A percentile compares a stretch with the other conserved stretches of the same genome.
Evolutionary conservation across 1,139 yeast species (phyloP).

Genomic region (Geotrichum aggregatum): DNA sequence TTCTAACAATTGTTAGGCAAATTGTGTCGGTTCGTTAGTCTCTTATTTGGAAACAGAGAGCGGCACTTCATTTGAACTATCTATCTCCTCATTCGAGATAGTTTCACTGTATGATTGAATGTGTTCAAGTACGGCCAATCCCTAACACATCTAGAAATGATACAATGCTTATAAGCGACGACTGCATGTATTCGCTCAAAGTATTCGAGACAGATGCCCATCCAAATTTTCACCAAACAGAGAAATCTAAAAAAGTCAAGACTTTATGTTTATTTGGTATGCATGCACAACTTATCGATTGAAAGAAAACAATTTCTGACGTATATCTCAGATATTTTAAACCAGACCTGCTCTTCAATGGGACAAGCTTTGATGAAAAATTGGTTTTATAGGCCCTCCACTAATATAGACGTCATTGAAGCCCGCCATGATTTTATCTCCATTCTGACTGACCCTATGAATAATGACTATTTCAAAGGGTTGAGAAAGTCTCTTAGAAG

Average conservation of each 20-base stretch:
- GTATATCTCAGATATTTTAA: conserved; percentile 20
- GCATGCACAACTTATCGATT: conserved; percentile 2
- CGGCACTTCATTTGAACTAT: conserved; percentile 8
- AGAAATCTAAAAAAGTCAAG: conserved; percentile 12
- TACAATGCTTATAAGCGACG: conserved; percentile 39
- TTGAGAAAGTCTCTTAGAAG: conserved; percentile 28
- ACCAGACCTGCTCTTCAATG: conserved; percentile 34
- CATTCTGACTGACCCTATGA: conserved; percentile 27
- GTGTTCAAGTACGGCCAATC: not conserved
- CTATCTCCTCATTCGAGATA: conserved; percentile 13
- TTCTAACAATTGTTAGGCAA: conserved; percentile 10
- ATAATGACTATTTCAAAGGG: conserved; percentile 24
- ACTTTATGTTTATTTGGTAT: conserved; percentile 26
- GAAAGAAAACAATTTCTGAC: not conserved
- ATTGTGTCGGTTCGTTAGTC: conserved; percentile 19
- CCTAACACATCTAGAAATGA: conserved; percentile 13
- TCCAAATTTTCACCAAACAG: conserved; percentile 23
- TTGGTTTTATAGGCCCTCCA: conserved; percentile 41
- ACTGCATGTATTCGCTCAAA: conserved; percentile 38
- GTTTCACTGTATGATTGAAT: conserved; percentile 9
- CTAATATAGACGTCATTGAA: conserved; percentile 30
- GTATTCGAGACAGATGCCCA: conserved; percentile 31
- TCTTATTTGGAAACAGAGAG: conserved; percentile 11
- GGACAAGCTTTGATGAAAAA: conserved; percentile 36
- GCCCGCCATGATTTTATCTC: conserved; percentile 37